phyloP scores from a whole-genome alignment of 163 green algal species.

The Chloromonas sp. region DNA sequence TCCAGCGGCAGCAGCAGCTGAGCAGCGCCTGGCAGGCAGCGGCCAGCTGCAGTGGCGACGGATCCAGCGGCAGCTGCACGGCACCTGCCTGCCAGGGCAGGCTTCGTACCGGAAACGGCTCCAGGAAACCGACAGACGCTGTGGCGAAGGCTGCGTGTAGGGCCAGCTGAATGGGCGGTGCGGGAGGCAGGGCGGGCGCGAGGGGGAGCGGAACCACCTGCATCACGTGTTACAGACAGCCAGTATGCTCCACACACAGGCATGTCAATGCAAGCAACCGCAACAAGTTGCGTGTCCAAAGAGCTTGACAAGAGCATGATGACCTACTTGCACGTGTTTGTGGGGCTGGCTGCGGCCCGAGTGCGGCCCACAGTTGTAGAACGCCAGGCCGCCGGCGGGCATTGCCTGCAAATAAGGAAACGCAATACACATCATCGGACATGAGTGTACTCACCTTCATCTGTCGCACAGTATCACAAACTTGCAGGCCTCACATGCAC shows the following conservation, averaged over 20 bases:
- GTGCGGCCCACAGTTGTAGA: slow-evolving; percentile 78
- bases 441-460: background rate
- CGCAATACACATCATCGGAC: background rate
- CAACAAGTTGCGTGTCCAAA: too few relatives aligned
- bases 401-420: slow-evolving; percentile 39
- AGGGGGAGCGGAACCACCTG: slow-evolving; percentile 70
- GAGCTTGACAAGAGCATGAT: too few relatives aligned
- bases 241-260: too few relatives aligned
- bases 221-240: background rate
- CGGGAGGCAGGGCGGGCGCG: slow-evolving; percentile 1
- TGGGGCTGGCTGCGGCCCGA: slow-evolving; percentile 81
- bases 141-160: background rate
- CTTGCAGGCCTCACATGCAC: too few relatives aligned
- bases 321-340: slow-evolving; percentile 78
- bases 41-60: slow-evolving; percentile 7
- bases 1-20: background rate
- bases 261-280: too few relatives aligned
- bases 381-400: slow-evolving; percentile 71
- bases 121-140: background rate
- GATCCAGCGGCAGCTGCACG: background rate
- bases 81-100: slow-evolving; percentile 6
- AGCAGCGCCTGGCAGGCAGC: background rate
- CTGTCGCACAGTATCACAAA: too few relatives aligned
- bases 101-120: background rate
- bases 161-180: slow-evolving; percentile 9